These are phyloP conservation scores for Erythrophleum ivorense DNA, from an alignment of 331 rosid species.

Conservation along the genomic window DNA sequence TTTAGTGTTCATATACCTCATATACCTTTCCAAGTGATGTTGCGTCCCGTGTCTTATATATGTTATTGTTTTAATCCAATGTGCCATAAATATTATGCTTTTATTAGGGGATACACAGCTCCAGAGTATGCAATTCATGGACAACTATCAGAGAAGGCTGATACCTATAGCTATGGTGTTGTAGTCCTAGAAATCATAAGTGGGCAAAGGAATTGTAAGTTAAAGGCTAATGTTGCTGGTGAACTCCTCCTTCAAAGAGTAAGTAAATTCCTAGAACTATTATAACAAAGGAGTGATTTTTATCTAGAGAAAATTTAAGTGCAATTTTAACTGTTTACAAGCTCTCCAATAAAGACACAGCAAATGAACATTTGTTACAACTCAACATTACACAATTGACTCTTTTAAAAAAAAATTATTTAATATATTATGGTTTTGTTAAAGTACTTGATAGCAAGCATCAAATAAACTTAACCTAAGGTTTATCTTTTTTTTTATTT, in stretches of 20 bases:
- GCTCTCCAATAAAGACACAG: too few species aligned
- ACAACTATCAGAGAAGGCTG: slow-evolving; percentile 69
- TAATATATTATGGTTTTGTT: background rate
- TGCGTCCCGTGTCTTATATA: too few species aligned
- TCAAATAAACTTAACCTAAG: background rate
- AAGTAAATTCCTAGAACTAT: slow-evolving; percentile 36
- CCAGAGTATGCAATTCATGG: slow-evolving; percentile 78
- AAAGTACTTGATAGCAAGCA: too few species aligned
- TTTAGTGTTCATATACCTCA: too few species aligned
- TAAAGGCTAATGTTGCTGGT: slow-evolving; percentile 46
- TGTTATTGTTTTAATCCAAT: background rate
- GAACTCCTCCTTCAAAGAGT: slow-evolving; percentile 67
- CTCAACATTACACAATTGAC: background rate
- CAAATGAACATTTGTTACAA: too few species aligned
- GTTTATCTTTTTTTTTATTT: background rate
- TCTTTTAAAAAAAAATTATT: background rate
- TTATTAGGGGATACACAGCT: slow-evolving; percentile 67
- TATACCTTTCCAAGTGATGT: too few species aligned
- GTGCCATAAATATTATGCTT: background rate
- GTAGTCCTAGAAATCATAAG: slow-evolving; percentile 73
- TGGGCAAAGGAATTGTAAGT: slow-evolving; percentile 58
- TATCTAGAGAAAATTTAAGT: background rate
- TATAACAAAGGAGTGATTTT: background rate
- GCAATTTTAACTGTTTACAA: too few species aligned
- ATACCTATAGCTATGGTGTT: slow-evolving; percentile 70